Base-by-base conservation (phyloP, 1,284 basidiomycete species). In the Trichosporon ovoides region DNA sequence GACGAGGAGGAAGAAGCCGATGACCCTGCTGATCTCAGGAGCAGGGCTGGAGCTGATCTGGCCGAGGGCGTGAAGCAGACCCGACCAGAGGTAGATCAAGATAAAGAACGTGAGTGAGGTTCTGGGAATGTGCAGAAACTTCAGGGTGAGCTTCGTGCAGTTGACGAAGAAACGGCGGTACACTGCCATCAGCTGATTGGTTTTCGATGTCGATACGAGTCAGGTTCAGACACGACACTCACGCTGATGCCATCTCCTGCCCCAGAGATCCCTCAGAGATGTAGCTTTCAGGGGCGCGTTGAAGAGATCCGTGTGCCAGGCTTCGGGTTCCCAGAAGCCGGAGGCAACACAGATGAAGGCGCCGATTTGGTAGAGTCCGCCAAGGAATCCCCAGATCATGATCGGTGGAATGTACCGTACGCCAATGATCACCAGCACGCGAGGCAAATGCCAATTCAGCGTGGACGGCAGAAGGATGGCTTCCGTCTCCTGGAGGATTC, bases 181-280 rank as follows among this genome's bases (percentile, higher is more conserved):
- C 38, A 49, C 52, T 53, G 22, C 4, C 18, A 16, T 46, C 20
- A 54, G 33, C 40, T 2, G 20, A n/a, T n/a, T n/a, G n/a, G n/a
- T n/a, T n/a, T n/a, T n/a, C n/a, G n/a, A n/a, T n/a, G n/a, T n/a
- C n/a, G n/a, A n/a, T n/a, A n/a, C n/a, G n/a, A n/a, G n/a, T n/a
- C n/a, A n/a, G n/a, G 36, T 14, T 33, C 37, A 20, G 7, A 12
- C 14, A 12, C 19, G 2, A 11, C 18, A 70, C 70, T 62, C 53
- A 74, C 72, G 52, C 69, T 76, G 73, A 62, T 78, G 76, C 76
- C 76, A 78, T 38, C 76, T 51, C 38, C 64, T 67, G 1, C 76
- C 75, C 76, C 76, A 78, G 22, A 78, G 66, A 33, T 76, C 71
- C 38, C 75, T 56, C 37, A 78, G 38, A 56, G 71, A 73, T 54